These are phyloP conservation scores for Podospora pseudocomata DNA, from an alignment of 495 filamentous ascomycete genomes.

Conservation along the genomic window DNA sequence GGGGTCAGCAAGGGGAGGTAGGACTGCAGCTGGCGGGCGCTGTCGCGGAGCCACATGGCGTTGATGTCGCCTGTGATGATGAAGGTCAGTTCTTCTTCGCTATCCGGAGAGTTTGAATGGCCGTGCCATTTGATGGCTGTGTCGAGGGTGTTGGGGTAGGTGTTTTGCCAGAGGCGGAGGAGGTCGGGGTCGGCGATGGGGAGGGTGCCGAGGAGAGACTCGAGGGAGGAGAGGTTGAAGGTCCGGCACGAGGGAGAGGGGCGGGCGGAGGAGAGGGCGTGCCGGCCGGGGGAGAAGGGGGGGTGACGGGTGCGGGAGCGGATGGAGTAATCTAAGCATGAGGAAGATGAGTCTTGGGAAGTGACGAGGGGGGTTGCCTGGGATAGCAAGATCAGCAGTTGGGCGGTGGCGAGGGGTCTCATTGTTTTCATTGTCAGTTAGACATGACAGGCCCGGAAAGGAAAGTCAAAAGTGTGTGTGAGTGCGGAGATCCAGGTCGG, in stretches of 20 bases:
- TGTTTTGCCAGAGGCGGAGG: slow-evolving; percentile 60
- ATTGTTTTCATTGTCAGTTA: not conserved
- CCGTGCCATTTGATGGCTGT: slow-evolving; percentile 65
- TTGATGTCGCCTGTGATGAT: slow-evolving; percentile 63
- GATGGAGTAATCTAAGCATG: slow-evolving; percentile 52
- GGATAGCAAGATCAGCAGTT: not conserved
- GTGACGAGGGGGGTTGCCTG: no score
- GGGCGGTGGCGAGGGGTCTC: not conserved
- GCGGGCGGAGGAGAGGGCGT: slow-evolving; percentile 53
- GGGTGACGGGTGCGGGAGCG: slow-evolving; percentile 46
- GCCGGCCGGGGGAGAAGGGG: slow-evolving; percentile 43
- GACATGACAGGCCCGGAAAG: no score
- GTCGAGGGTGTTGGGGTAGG: slow-evolving; percentile 65
- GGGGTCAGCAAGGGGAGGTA: slow-evolving; percentile 57
- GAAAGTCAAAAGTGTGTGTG: no score
- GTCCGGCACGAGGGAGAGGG: slow-evolving; percentile 56
- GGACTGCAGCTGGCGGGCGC: slow-evolving; percentile 62
- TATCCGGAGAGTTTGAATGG: slow-evolving; percentile 36
- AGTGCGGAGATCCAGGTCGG: no score
- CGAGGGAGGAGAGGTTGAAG: slow-evolving; percentile 55
- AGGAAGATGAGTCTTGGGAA: not conserved
- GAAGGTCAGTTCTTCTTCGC: slow-evolving; percentile 45
- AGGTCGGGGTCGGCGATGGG: slow-evolving; percentile 62
- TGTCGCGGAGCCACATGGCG: slow-evolving; percentile 70
- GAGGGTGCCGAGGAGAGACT: slow-evolving; percentile 47